These are phyloP conservation scores for Ustilago sp. DNA, from an alignment of 1,284 basidiomycete genomes.

Conservation along the genomic window DNA sequence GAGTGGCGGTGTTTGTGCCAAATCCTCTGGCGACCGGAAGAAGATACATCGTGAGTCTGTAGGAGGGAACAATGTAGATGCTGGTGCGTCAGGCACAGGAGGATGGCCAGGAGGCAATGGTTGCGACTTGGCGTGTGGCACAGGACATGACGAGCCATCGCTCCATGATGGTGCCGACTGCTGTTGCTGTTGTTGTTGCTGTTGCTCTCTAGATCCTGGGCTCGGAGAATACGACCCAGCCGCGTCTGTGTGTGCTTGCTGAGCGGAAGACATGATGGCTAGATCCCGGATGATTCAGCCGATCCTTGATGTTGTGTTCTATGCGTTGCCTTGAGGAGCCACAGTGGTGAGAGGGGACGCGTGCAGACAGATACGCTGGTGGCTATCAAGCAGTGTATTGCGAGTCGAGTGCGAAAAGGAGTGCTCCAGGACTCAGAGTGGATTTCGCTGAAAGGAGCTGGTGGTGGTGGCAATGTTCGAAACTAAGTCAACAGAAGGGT, in stretches of 20 bases:
- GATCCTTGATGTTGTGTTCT: background rate
- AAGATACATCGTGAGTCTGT: conserved; percentile 65
- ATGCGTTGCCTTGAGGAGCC: background rate
- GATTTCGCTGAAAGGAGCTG: conserved; percentile 10
- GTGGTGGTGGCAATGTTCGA: conserved; percentile 1
- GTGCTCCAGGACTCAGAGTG: background rate
- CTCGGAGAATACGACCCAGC: conserved; percentile 2
- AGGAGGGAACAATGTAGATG: conserved; percentile 63
- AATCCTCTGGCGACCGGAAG: conserved; percentile 63
- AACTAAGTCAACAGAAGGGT: background rate
- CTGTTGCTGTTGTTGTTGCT: conserved; percentile 3
- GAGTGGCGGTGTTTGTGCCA: conserved; percentile 56
- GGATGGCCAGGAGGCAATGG: conserved; percentile 69
- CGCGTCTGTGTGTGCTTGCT: conserved; percentile 11
- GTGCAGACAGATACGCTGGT: background rate
- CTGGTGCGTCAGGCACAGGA: conserved; percentile 46
- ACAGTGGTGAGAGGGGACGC: background rate
- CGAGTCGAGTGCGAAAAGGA: background rate
- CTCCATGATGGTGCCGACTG: conserved; percentile 38
- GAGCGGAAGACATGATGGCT: conserved; percentile 23
- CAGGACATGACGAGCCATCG: conserved; percentile 58
- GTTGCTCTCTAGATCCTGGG: background rate
- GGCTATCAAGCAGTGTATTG: background rate
- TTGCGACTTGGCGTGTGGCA: conserved; percentile 64
- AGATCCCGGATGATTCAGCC: conserved; percentile 5